Conservation (phyloP, 805 yeast species). For the Candida ipomoeae region DNA sequence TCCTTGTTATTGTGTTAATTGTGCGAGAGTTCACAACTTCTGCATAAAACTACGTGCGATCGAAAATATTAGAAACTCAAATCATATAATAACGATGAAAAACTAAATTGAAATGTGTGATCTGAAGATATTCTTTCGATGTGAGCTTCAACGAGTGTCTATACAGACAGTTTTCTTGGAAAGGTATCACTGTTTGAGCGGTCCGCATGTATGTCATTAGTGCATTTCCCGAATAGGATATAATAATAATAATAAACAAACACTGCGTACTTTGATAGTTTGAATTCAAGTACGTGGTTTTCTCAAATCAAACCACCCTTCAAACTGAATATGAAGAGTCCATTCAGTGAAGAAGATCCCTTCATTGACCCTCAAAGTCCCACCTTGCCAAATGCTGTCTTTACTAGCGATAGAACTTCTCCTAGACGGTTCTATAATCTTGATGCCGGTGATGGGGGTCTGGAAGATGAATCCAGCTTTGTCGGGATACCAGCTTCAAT, state of each 20-base stretch:
- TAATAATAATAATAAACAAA: conserved; percentile 17
- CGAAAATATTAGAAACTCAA: neutral
- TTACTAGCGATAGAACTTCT: conserved; percentile 34
- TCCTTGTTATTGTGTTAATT: neutral
- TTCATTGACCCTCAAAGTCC: conserved; percentile 32
- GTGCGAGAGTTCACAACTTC: neutral
- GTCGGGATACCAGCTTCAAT: conserved; percentile 30
- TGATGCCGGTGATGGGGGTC: conserved; percentile 18
- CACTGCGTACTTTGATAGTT: neutral
- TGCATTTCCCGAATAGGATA: conserved; percentile 19
- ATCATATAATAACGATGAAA: neutral
- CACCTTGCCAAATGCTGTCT: conserved; percentile 36
- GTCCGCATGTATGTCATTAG: neutral
- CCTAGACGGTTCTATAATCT: conserved; percentile 33
- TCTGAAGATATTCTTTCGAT: no score
- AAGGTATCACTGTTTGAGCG: neutral
- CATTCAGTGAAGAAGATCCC: conserved; percentile 32
- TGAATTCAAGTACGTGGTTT: neutral
- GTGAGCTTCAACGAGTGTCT: neutral
- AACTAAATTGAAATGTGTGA: neutral
- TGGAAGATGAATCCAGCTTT: conserved; percentile 23
- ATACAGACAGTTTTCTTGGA: neutral
- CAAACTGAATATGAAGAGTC: conserved; percentile 24
- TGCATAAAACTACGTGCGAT: neutral
- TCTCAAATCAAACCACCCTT: conserved; percentile 1